Percentiles rank a stretch among this genome's conserved stretches.
phyloP scores from a whole-genome alignment of 768 basidiomycete species.

The Panus rudis region DNA sequence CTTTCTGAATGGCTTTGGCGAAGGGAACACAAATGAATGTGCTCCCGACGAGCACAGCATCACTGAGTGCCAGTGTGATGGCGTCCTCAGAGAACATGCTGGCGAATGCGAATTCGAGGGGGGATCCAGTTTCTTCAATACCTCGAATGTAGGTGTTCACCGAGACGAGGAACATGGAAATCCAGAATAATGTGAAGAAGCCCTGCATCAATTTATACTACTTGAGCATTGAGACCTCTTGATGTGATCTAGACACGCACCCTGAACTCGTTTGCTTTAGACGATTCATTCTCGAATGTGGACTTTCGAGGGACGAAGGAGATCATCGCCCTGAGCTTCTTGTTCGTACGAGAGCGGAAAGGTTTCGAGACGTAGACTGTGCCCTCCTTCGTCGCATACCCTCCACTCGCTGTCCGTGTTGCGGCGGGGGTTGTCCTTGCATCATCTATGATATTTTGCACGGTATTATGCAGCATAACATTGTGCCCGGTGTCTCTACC shows the following conservation, averaged over 20 bases:
- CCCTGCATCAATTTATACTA: conserved; percentile 42
- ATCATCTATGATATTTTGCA: too few species aligned
- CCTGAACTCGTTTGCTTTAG: conserved; percentile 79
- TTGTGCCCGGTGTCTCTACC: too few species aligned
- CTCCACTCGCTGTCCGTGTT: conserved; percentile 13
- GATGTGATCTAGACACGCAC: conserved; percentile 30
- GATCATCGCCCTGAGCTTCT: conserved; percentile 75
- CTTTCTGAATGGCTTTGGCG: conserved; percentile 64
- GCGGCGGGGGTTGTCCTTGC: too few species aligned
- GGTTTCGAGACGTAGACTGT: conserved; percentile 72
- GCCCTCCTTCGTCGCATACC: conserved; percentile 50
- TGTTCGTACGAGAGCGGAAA: conserved; percentile 64
- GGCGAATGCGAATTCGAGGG: conserved; percentile 76
- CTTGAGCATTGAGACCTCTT: background rate
- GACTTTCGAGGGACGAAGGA: conserved; percentile 85
- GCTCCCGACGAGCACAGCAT: conserved; percentile 70
- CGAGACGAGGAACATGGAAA: conserved; percentile 77
- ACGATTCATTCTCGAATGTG: conserved; percentile 66
- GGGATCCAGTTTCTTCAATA: conserved; percentile 70
- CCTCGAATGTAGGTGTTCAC: conserved; percentile 71
- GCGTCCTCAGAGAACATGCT: conserved; percentile 84
- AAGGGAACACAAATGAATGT: conserved; percentile 81
- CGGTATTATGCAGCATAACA: too few species aligned
- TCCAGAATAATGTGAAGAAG: conserved; percentile 95
- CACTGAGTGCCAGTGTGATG: conserved; percentile 73